Conservation (phyloP, 2,329 filamentous ascomycete species). For the Aspergillus udagawae region DNA sequence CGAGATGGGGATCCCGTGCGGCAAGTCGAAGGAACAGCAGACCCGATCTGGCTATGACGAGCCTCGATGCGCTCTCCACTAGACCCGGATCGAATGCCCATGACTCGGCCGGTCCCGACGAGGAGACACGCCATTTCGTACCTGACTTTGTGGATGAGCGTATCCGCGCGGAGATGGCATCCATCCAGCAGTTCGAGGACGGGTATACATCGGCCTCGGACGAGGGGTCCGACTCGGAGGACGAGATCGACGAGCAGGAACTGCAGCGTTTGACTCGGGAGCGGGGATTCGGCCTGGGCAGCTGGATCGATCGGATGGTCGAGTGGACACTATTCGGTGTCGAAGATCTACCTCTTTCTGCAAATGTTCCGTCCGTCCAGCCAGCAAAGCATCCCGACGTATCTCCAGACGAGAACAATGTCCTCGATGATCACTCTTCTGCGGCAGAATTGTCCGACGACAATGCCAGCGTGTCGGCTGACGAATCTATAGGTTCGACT, state of each 20-base stretch:
- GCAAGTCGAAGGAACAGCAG: slow-evolving; percentile 29
- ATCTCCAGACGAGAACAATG: neutral
- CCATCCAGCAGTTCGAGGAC: slow-evolving; percentile 20
- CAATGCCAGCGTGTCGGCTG: slow-evolving; percentile 20
- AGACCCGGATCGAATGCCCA: neutral
- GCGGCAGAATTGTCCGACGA: slow-evolving; percentile 20
- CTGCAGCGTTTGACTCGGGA: slow-evolving; percentile 49
- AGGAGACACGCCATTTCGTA: slow-evolving; percentile 17
- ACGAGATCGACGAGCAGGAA: slow-evolving; percentile 50
- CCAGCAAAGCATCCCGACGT: neutral
- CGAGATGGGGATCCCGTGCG: slow-evolving; percentile 29
- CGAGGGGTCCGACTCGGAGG: slow-evolving; percentile 14
- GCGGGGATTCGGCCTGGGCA: slow-evolving; percentile 53
- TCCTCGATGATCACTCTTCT: slow-evolving; percentile 2
- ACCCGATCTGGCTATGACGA: slow-evolving; percentile 13
- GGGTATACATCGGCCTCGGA: slow-evolving; percentile 17
- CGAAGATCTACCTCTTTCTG: slow-evolving; percentile 39
- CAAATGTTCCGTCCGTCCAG: neutral
- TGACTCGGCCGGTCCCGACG: slow-evolving; percentile 11
- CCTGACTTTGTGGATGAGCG: slow-evolving; percentile 51
- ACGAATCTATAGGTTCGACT: slow-evolving; percentile 24
- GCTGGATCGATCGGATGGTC: slow-evolving; percentile 55
- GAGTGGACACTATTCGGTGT: slow-evolving; percentile 55
- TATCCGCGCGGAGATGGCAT: slow-evolving; percentile 37
- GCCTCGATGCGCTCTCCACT: neutral